These are phyloP conservation scores for Exserohilum turcica DNA, from an alignment of 2,329 filamentous ascomycete genomes.

Conservation along the genomic window DNA sequence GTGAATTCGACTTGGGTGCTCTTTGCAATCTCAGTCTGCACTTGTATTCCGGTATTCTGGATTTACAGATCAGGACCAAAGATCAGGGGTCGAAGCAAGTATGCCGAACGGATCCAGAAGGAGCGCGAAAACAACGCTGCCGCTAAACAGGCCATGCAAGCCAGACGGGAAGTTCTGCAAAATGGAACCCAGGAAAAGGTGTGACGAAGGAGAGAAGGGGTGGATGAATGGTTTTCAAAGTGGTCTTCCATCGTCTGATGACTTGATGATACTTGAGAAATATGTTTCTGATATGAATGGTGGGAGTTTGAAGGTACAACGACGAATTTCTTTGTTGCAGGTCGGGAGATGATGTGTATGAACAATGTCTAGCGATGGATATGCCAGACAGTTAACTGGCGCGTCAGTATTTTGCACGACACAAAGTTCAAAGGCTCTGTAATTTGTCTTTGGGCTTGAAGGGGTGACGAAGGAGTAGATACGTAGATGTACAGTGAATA, in stretches of 20 bases:
- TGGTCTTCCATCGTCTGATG: neutral
- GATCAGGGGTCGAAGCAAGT: slow-evolving; percentile 51
- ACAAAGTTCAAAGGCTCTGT: neutral
- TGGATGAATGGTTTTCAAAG: neutral
- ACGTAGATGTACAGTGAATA: neutral
- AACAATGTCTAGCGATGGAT: neutral
- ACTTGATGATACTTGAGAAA: neutral
- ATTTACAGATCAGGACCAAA: slow-evolving; percentile 62
- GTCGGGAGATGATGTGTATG: neutral
- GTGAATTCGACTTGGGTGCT: slow-evolving; percentile 50
- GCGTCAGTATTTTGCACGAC: neutral
- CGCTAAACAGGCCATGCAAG: slow-evolving; percentile 6
- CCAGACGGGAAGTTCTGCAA: neutral
- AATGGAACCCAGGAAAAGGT: neutral
- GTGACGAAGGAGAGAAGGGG: neutral
- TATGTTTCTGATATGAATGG: neutral
- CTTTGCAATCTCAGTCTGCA: slow-evolving; percentile 54
- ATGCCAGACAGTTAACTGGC: neutral
- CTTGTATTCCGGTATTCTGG: slow-evolving; percentile 60
- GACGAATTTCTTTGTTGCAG: neutral
- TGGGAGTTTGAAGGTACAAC: neutral
- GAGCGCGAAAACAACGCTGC: slow-evolving; percentile 27
- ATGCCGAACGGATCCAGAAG: slow-evolving; percentile 28
- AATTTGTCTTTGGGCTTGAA: neutral
- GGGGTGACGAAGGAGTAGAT: neutral